Base-by-base conservation (phyloP, 495 filamentous ascomycete genomes). In the Viridothelium virens region DNA sequence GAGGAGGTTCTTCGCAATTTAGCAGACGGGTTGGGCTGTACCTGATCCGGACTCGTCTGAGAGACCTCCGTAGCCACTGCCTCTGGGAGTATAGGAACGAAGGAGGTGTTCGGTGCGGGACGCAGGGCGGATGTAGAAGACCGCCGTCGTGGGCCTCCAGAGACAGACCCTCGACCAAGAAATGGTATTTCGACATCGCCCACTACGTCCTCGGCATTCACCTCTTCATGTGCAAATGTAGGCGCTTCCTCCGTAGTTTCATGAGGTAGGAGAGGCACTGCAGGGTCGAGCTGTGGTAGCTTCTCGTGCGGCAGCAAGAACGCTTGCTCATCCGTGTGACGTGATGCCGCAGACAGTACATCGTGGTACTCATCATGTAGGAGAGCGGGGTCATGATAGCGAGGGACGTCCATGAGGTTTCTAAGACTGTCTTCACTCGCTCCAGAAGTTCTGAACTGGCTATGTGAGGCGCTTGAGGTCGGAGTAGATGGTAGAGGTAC, bases 141-240 rank as follows among this genome's bases (percentile, higher is more conserved):
- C 18, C 53, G 53, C 0, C 53, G 18, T 59, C 53, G 53, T 0
- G 53, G 53, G n/a, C 53, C 53, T 6, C 5, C 9, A 34, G 53
- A 59, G 53, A 59, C 36, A 59, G 53, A 59, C 1, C 2, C 31
- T 2, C 53, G 33, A 14, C 18, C 6, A 18, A 36, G 31, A 59
- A 36, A 31, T 6, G 3, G 25, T 0, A 59, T 1, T 3, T 36
- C 31, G 31, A 36, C 31, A 3, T 59, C 53, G 4, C 36, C 25
- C 7, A 0, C 31, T 10, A 14, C 14, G 31, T 59, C 53, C 36
- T 36, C 53, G 3, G 53, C 4, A 2, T 36, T 4, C 0, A 59
- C 18, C 36, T 59, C 53, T 36, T 59, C 53, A 36, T 59, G 53
- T 9, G 53, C n/a, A 36, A 59, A 59, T 59, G 53, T 59, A 5